Evolutionary conservation across 257 asterid species (phyloP), one percentile per base, ranked within the genome.

Genomic region (Solanum ossicruentum): DNA sequence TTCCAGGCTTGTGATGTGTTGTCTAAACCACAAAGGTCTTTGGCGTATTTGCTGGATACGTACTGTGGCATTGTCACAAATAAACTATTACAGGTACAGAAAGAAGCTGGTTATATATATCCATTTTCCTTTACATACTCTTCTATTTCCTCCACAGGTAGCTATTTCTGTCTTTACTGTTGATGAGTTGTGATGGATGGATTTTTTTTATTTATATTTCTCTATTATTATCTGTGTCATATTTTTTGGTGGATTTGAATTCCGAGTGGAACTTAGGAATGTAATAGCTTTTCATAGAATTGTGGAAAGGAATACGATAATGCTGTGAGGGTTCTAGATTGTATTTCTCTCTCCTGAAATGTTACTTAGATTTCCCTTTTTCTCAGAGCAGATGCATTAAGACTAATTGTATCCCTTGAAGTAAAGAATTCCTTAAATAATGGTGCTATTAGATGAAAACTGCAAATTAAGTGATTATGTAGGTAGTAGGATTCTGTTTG

Each of bases 1-100:
- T 90, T 90, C 87, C 92, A 96, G 99, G 97, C 97, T 61, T 96
- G 98, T 87, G 98, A 96, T 72, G 85, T 93, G 41, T 84, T 95
- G 89, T 89, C 92, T 49, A 96, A 96, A 90, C 97, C 98, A 23
- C 99, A 96, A 86, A 96, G 93, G 89, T 96, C 99, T 73, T 90
- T 96, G 91, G 98, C 99, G 63, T 92, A 93, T 90, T 90, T 96
- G 90, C 97, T 96, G 84, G 98, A 96, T 86, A 80, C 90, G 36
- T 95, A 94, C 85, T 96, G 97, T 80, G 84, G 93, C 79, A 91
- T 96, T 85, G 71, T 90, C 71, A 83, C 97, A 86, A 96, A 96
- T 86, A 96, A 96, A 86, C 84, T 90, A 79, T 90, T 96, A 58
- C 99, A 96, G 98, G 99, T 95, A 82, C 81, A 72, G 84, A 13